A percentile compares a stretch with the other conserved stretches of the same genome.
Evolutionary conservation across 2,329 filamentous ascomycete genomes (phyloP).

Genomic region (Sporothrix euskadiensis): DNA sequence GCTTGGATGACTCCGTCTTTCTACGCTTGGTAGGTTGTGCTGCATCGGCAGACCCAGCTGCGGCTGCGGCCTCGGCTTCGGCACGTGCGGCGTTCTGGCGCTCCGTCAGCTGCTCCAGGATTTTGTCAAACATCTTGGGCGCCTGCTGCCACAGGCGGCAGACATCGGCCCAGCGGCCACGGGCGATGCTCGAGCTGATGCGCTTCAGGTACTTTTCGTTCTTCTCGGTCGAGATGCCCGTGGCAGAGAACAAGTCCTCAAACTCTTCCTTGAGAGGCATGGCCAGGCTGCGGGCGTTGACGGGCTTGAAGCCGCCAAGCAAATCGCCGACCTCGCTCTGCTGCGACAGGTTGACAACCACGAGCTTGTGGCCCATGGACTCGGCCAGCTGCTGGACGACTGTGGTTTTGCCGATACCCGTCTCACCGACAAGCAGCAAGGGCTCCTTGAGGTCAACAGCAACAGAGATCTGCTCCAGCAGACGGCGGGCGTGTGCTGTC

Average conservation of each 20-base stretch:
- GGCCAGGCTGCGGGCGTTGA: constrained; percentile 84
- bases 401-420: constrained; percentile 96
- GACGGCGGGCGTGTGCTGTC: constrained; percentile 77
- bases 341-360: constrained; percentile 93
- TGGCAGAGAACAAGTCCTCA: constrained; percentile 81
- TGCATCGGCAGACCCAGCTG: constrained; percentile 39
- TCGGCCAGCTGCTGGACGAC: constrained; percentile 90
- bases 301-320: constrained; percentile 92
- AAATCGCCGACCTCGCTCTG: constrained; percentile 97
- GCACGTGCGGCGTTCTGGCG: constrained; percentile 38
- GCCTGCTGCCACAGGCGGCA: constrained; percentile 87
- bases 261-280: constrained; percentile 93
- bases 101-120: constrained; percentile 58
- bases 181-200: constrained; percentile 75
- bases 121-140: constrained; percentile 78
- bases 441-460: constrained; percentile 84
- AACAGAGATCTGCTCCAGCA: constrained; percentile 85
- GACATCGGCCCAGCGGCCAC: constrained; percentile 83
- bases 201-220: constrained; percentile 85
- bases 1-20: constrained; percentile 62
- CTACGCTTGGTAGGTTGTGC: constrained; percentile 69
- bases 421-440: constrained; percentile 93
- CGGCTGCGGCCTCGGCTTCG: background rate
- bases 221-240: constrained; percentile 79
- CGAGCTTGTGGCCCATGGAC: constrained; percentile 79